Base-by-base conservation (phyloP, 2,329 filamentous ascomycete genomes). In the Sclerotinia trifoliorum region DNA sequence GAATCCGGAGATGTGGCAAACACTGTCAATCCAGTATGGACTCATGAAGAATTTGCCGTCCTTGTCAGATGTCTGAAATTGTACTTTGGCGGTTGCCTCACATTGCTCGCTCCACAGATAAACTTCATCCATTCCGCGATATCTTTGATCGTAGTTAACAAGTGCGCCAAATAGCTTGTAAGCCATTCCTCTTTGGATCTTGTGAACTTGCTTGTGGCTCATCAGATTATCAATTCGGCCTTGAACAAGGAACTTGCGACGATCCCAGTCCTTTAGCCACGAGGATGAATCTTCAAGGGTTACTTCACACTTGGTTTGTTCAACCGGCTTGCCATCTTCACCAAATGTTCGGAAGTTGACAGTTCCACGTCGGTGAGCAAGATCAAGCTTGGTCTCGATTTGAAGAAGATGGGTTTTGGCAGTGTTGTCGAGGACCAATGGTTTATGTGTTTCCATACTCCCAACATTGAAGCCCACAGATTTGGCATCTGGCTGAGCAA, bases 401-500 rank as follows among this genome's bases (percentile, higher is more conserved):
- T 71, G 68, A 19, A 71, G 52, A n/a, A 69, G 60, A 19, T 69
- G 65, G 13, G 29, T 64, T 35, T 68, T 69, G 48, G 65, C 58
- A 44, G 35, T 67, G 35, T 61, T 66, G 15, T 68, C 68, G 5
- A 82, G 83, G 71, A 93, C 90, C 69, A 93, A 80, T 35, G 89
- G 87, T 82, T 91, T 90, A 64, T 83, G 83, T 1, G 91, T 88
- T 75, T 89, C 86, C 81, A 92, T 87, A 62, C 87, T 81, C 71
- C 83, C 83, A 21, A 92, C 85, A 72, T 91, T 90, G 39, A 70
- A 68, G 82, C 76, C 48, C 80, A 81, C 17, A 80, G 80, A 24
- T 74, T 83, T 82, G 32, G 48, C 54, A n/a, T 61, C 62, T 3
- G 67, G 67, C 21, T 61, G 63, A 42, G 46, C 21, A 80, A 80